These are phyloP conservation scores for Daldinia grandis DNA, from an alignment of 495 filamentous ascomycete species.

Conservation along the genomic window DNA sequence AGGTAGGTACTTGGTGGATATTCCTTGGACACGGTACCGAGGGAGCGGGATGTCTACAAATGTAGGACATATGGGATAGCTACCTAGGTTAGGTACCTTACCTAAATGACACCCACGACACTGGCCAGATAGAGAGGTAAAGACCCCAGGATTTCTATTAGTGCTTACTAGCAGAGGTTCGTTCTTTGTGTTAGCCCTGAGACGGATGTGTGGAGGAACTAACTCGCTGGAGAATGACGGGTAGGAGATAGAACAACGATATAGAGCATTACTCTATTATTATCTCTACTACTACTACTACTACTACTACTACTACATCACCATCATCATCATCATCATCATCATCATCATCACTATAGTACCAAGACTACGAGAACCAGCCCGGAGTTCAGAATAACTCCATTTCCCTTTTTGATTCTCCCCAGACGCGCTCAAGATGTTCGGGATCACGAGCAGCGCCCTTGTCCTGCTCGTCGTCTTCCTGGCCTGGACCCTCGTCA, in stretches of 20 bases:
- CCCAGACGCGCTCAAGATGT: constrained; percentile 14
- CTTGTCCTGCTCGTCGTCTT: constrained; percentile 21
- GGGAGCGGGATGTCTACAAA: not conserved
- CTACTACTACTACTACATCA: too few species aligned
- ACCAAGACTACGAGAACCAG: not conserved
- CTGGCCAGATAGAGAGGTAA: constrained; percentile 10
- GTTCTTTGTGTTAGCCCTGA: not conserved
- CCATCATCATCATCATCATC: too few species aligned
- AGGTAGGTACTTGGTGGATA: not conserved
- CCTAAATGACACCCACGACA: constrained; percentile 2
- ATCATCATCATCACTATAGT: not conserved
- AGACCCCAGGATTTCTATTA: not conserved
- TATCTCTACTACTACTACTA: not conserved
- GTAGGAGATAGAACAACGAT: not conserved
- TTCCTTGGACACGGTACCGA: constrained; percentile 1
- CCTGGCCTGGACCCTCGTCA: constrained; percentile 17
- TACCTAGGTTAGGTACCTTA: too few species aligned
- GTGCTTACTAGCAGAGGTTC: constrained; percentile 11
- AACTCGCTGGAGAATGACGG: not conserved
- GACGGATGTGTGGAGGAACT: constrained; percentile 2
- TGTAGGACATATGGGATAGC: not conserved
- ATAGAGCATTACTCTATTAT: not conserved
- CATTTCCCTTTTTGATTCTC: not conserved
- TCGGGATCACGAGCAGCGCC: constrained; percentile 15
- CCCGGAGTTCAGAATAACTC: not conserved